Percentiles rank a stretch among this genome's conserved stretches.
These are phyloP conservation scores for Endocarpon pusillum DNA, from an alignment of 495 filamentous ascomycete species.

Conservation along the genomic window DNA sequence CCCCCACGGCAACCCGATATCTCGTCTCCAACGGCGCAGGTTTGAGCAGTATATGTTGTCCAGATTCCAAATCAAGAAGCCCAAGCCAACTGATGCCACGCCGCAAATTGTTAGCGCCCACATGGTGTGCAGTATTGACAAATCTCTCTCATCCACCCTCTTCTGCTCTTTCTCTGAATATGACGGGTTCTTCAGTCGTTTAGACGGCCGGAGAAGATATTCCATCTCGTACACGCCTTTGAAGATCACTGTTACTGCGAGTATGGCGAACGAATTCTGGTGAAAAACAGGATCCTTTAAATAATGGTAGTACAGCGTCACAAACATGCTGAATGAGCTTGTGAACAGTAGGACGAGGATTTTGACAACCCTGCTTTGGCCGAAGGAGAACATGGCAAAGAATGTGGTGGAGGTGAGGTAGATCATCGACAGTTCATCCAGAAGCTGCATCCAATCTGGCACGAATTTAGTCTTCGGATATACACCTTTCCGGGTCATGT, in stretches of 20 bases:
- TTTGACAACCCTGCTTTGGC: slow-evolving; percentile 34
- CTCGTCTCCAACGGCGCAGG: slow-evolving; percentile 50
- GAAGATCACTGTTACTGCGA: slow-evolving; percentile 60
- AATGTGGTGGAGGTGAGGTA: slow-evolving; percentile 91
- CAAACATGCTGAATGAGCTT: slow-evolving; percentile 48
- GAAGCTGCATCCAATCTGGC: slow-evolving; percentile 87
- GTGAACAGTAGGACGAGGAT: slow-evolving; percentile 42
- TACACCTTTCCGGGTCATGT: slow-evolving; percentile 7
- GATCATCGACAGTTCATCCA: slow-evolving; percentile 95
- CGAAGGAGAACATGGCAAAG: slow-evolving; percentile 72
- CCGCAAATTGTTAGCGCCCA: slow-evolving; percentile 60
- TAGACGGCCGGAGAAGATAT: slow-evolving; percentile 54
- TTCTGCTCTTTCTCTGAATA: no score
- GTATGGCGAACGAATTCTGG: slow-evolving; percentile 66
- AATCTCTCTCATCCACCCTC: slow-evolving; percentile 38
- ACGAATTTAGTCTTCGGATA: slow-evolving; percentile 5
- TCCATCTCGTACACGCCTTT: slow-evolving; percentile 85
- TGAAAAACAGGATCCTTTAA: slow-evolving; percentile 87
- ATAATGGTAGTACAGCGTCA: slow-evolving; percentile 86
- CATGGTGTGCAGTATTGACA: slow-evolving; percentile 46
- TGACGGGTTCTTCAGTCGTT: no score
- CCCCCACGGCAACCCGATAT: slow-evolving; percentile 75
- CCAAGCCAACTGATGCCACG: slow-evolving; percentile 58
- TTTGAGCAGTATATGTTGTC: slow-evolving; percentile 66
- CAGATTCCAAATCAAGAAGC: slow-evolving; percentile 75